Conservation (phyloP, 805 yeast genomes). For the Huiozyma sinensis region DNA sequence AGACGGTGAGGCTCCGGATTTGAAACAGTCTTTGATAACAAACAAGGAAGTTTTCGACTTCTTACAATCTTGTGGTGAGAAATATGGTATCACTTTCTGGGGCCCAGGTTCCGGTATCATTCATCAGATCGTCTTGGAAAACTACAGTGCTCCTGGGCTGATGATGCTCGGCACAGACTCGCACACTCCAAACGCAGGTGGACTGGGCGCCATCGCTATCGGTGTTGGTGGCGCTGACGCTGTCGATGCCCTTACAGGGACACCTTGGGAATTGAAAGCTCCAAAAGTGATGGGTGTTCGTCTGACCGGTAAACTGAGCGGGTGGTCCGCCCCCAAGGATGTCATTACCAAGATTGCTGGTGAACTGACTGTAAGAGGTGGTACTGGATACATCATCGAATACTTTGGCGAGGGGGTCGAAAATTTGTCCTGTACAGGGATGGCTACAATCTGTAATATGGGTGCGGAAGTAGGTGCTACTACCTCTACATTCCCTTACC, state of each 20-base stretch:
- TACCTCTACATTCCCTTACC: constrained; percentile 94
- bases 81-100: constrained; percentile 97
- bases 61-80: constrained; percentile 83
- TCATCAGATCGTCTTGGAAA: constrained; percentile 94
- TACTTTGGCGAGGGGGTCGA: constrained; percentile 94
- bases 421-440: constrained; percentile 88
- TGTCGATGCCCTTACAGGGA: constrained; percentile 91
- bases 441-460: constrained; percentile 99
- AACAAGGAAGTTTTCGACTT: constrained; percentile 95
- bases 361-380: constrained; percentile 88
- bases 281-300: constrained; percentile 92
- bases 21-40: constrained; percentile 67
- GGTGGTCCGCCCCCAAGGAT: constrained; percentile 97
- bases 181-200: constrained; percentile 99
- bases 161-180: constrained; percentile 98
- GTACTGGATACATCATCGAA: constrained; percentile 93
- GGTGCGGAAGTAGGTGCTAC: constrained; percentile 99
- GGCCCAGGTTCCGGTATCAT: constrained; percentile 98
- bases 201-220: constrained; percentile 94
- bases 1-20: constrained; percentile 79
- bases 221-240: constrained; percentile 99
- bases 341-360: constrained; percentile 92
- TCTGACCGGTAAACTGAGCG: constrained; percentile 76
- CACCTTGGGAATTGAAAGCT: constrained; percentile 98
- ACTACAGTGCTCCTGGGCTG: constrained; percentile 92